Percentiles rank a stretch among this genome's conserved stretches.
Conservation (phyloP, 2,329 filamentous ascomycete genomes). For the Stagonosporopsis cucurbitacearum region DNA sequence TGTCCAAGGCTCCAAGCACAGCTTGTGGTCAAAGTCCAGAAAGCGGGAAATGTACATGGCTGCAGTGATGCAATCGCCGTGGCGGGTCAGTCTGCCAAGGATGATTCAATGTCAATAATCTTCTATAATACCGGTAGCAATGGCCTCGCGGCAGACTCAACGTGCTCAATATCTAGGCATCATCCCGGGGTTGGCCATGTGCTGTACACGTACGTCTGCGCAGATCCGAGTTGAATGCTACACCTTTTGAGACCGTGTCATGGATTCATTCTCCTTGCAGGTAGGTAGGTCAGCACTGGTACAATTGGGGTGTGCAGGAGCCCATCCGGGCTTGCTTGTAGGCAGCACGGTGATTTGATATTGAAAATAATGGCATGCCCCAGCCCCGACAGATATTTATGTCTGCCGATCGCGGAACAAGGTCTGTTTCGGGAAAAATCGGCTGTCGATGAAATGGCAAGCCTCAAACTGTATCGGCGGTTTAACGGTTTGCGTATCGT, state of each 20-base stretch:
- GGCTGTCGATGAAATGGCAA: slow-evolving; percentile 2
- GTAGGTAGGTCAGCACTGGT: neutral
- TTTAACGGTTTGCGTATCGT: slow-evolving; percentile 17
- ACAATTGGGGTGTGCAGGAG: neutral
- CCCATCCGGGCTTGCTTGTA: neutral
- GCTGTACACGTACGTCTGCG: neutral
- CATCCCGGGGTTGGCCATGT: neutral
- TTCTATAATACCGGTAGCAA: neutral
- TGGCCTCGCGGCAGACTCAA: neutral
- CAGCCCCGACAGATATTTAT: slow-evolving; percentile 11
- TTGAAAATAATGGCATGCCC: slow-evolving; percentile 1
- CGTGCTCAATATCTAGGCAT: neutral
- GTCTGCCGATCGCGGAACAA: slow-evolving; percentile 17
- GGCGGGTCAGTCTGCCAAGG: slow-evolving; percentile 16
- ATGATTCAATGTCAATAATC: slow-evolving; percentile 2
- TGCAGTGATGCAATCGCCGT: slow-evolving; percentile 3
- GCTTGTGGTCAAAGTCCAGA: slow-evolving; percentile 6
- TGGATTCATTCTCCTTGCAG: no score
- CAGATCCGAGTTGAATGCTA: slow-evolving; percentile 4
- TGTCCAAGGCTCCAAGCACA: neutral
- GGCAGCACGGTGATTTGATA: slow-evolving; percentile 2
- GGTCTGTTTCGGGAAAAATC: slow-evolving; percentile 7
- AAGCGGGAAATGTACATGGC: slow-evolving; percentile 3
- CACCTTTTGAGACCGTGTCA: neutral
- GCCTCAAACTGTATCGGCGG: slow-evolving; percentile 18